phyloP scores from a whole-genome alignment of 345 rosid genomes.

The Hirschfeldia incana region DNA sequence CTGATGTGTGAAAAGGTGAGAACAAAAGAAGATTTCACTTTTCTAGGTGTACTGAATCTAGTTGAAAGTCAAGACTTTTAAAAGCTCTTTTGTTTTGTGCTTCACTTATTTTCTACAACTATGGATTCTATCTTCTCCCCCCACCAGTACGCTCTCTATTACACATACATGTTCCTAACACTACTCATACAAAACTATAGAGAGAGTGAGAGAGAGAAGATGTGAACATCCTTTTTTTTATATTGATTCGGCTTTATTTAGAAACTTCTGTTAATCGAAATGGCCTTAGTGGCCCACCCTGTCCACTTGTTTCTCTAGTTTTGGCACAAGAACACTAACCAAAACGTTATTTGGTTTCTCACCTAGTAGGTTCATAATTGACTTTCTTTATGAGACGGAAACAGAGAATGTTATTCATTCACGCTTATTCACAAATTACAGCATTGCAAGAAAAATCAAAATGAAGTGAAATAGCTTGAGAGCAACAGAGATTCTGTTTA shows the following conservation, averaged over 20 bases:
- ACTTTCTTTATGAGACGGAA: not conserved
- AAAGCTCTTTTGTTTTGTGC: not conserved
- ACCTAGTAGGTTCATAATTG: constrained; percentile 16
- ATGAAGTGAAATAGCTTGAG: constrained; percentile 16
- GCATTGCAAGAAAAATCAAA: not conserved
- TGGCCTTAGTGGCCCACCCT: constrained; percentile 8
- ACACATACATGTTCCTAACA: not conserved
- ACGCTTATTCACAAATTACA: constrained; percentile 13
- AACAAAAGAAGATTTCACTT: constrained; percentile 18
- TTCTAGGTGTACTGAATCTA: constrained; percentile 28
- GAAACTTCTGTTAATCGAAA: not conserved
- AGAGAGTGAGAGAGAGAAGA: not conserved
- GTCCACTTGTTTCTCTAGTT: constrained; percentile 3
- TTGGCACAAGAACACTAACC: constrained; percentile 10
- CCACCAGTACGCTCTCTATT: not conserved
- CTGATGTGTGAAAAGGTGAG: constrained; percentile 30
- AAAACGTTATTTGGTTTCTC: constrained; percentile 18
- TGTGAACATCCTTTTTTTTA: not conserved
- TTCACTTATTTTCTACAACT: not conserved
- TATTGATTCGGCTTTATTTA: not conserved
- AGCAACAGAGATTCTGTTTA: not conserved
- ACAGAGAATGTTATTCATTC: constrained; percentile 20
- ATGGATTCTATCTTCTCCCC: not conserved
- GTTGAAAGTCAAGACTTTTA: constrained; percentile 8
- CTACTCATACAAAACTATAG: not conserved